phyloP scores from a whole-genome alignment of 305 asterid species.

The Vinca major region DNA sequence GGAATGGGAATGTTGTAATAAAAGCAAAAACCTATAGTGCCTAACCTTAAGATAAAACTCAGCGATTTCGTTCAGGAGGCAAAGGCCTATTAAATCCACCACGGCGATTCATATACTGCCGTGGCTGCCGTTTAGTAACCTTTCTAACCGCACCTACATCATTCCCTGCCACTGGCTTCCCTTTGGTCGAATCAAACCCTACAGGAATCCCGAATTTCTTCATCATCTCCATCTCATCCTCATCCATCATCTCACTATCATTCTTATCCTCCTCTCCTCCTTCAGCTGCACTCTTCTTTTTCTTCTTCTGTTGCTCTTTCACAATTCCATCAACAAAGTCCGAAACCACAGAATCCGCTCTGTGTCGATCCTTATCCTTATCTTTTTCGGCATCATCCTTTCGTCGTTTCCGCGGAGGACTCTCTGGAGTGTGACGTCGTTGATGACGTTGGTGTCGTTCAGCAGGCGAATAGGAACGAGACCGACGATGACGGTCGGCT shows the following conservation, averaged over 20 bases:
- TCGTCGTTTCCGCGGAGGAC: constrained; percentile 48
- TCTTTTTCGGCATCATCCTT: constrained; percentile 45
- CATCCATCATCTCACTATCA: constrained; percentile 43
- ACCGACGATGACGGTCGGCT: constrained; percentile 13
- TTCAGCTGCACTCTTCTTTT: constrained; percentile 19
- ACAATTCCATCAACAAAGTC: constrained; percentile 30
- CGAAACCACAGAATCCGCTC: constrained; percentile 22
- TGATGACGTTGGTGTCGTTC: constrained; percentile 21
- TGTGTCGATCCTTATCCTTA: constrained; percentile 26
- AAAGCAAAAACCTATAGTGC: constrained; percentile 8
- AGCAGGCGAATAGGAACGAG: constrained; percentile 19
- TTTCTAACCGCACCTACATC: constrained; percentile 86
- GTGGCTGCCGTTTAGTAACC: constrained; percentile 92
- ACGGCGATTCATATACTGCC: constrained; percentile 97
- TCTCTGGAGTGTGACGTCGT: constrained; percentile 52
- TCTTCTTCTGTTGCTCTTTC: constrained; percentile 40
- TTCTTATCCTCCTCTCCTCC: constrained; percentile 16
- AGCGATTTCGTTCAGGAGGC: constrained; percentile 82
- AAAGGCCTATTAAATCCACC: constrained; percentile 97
- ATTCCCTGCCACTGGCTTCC: constrained; percentile 77
- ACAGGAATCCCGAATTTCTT: constrained; percentile 81
- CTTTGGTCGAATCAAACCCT: constrained; percentile 91
- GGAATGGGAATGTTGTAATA: neutral
- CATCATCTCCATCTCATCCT: constrained; percentile 91
- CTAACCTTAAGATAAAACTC: constrained; percentile 35